A percentile compares a stretch with the other conserved stretches of the same genome.
phyloP scores from a whole-genome alignment of 495 filamentous ascomycete genomes.

The Aspergillus nidulans region DNA sequence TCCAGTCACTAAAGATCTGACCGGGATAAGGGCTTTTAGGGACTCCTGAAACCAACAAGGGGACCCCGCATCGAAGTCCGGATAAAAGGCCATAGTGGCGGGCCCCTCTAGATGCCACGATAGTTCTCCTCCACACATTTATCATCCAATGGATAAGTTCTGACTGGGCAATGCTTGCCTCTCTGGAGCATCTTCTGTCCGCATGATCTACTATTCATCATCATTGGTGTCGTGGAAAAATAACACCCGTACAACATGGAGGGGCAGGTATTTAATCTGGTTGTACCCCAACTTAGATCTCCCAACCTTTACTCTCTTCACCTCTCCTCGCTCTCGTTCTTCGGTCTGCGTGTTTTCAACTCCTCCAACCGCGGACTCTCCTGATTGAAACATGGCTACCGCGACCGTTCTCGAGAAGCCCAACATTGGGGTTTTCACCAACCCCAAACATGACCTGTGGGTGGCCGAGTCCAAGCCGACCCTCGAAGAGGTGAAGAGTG shows the following conservation, averaged over 20 bases:
- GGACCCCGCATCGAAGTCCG: slow-evolving; percentile 10
- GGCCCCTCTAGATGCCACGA: slow-evolving; percentile 2
- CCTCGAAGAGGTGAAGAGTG: slow-evolving; percentile 67
- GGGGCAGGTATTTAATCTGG: slow-evolving; percentile 25
- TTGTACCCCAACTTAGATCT: slow-evolving; percentile 8
- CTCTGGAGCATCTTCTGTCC: slow-evolving; percentile 4
- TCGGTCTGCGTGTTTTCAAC: not conserved
- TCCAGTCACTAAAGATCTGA: not conserved
- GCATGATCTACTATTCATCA: slow-evolving; percentile 2
- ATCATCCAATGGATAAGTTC: not conserved
- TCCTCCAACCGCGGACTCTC: not conserved
- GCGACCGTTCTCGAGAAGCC: slow-evolving; percentile 55
- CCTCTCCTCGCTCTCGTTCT: not conserved
- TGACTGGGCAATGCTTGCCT: slow-evolving; percentile 3
- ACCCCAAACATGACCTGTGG: slow-evolving; percentile 88
- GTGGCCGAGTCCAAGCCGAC: slow-evolving; percentile 72
- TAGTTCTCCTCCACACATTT: not conserved
- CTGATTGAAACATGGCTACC: slow-evolving; percentile 26
- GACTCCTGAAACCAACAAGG: not conserved
- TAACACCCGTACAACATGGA: slow-evolving; percentile 13
- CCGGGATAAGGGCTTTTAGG: not conserved
- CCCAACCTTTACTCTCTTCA: slow-evolving; percentile 5
- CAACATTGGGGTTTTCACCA: slow-evolving; percentile 94
- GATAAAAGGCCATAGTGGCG: slow-evolving; percentile 14
- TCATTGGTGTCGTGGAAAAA: slow-evolving; percentile 1